Evolutionary conservation across 2,329 filamentous ascomycete genomes (phyloP), one percentile per base, ranked within the genome.

Genomic region (Sarocladium kiliense): DNA sequence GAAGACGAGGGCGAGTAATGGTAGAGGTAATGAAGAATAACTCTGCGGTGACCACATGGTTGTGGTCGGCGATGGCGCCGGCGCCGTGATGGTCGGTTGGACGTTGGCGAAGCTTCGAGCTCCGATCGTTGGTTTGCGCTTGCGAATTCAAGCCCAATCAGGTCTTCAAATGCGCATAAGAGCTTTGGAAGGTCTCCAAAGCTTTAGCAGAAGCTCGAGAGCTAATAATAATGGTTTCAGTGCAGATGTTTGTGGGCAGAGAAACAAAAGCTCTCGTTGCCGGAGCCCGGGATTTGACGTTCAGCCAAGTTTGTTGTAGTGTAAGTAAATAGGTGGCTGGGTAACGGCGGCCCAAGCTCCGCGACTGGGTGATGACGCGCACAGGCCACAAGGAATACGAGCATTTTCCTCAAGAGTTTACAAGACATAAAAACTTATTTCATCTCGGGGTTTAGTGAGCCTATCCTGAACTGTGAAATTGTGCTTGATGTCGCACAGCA

Each of bases 1-100:
- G 2, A 72, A 66, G 44, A 78, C 62, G 23, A 82, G 69, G 16
- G 77, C 65, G 42, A 80, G 69, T 41, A 80, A 63, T n/a, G 76
- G 73, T 7, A 72, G 61, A 10, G 76, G 71, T 7, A 79, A 18
- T n/a, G 34, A 41, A 4, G 34, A 53, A 3, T 26, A 6, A 27
- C 21, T 39, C 26, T 53, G 50, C 10, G 32, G 50, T 25, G 50
- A 30, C 50, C 50, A 27, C 50, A 53, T 53, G 14, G 19, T 41
- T 23, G 47, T 34, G 5, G 7, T 19, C 3, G 25, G 16, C 5
- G 27, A 9, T 23, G 42, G 25, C 25, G 42, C 21, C 10, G n/a
- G 19, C 7, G n/a, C 16, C 9, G n/a, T 45, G 21, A 45, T 19
- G n/a, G 5, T 45, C 23, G 42, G 10, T 19, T n/a, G 42, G 42